Base-by-base conservation (phyloP, 805 yeast genomes). In the Candida verbasci region DNA sequence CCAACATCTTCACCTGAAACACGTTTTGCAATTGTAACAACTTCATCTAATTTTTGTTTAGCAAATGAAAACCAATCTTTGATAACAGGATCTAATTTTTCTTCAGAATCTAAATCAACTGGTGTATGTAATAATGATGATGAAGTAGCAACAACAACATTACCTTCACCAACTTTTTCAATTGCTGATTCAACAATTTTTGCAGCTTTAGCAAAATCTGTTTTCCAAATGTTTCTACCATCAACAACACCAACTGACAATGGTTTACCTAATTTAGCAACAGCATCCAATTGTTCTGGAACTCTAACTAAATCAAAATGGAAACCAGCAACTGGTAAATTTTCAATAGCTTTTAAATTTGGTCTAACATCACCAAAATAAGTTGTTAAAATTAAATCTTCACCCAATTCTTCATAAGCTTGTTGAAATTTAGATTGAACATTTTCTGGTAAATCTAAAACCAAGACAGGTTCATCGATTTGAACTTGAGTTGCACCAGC, bases 221-320 rank as follows among this genome's bases (percentile, higher is more conserved):
- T 83, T 80, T 93, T 93, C 98, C 98, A 93, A 72, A 93, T 87
- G 82, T 93, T 93, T 80, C 98, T 88, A 73, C 98, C 98, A 59
- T 88, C 94, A 58, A 93, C 89, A 56, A 93, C 78, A 86, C 98
- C 98, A 50, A 84, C 96, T 45, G 97, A 91, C 60, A 93, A 75
- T 47, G 74, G 95, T 49, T 74, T 62, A 42, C 91, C 69, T 56
- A 84, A 72, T 41, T 76, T 70, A 43, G 76, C 69, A 54, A 86
- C 95, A 39, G 79, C 86, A 41, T 86, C 91, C 50, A 93, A 80
- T 78, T 93, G 98, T 68, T 86, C 95, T 58, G 97, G 96, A 53
- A 79, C 83, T 77, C 97, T 88, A 67, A 80, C 91, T 56, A 87
- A 86, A 75, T 93, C 98, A 62, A 85, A 86, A 79, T 93, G 98